Evolutionary conservation across 176 grass and related monocot genomes (phyloP).

Genomic region (Aegilops umbellulata): DNA sequence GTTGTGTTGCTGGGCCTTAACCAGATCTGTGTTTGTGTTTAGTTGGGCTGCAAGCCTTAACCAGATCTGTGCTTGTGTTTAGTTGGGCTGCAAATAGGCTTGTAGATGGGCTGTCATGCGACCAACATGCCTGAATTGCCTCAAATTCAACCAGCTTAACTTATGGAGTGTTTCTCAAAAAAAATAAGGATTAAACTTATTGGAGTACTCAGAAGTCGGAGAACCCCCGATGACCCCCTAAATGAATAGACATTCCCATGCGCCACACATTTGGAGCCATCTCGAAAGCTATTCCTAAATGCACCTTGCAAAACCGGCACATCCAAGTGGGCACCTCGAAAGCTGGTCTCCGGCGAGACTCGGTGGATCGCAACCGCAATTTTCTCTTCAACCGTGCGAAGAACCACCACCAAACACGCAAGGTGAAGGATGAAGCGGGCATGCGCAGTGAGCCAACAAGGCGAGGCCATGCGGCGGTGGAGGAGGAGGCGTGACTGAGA

Average conservation of each 20-base stretch:
- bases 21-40: neutral
- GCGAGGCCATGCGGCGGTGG: too few species aligned
- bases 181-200: too few species aligned
- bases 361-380: fast-evolving
- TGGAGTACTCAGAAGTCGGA: neutral
- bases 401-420: too few species aligned
- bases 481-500: too few species aligned
- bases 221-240: neutral
- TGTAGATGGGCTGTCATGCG: neutral
- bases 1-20: neutral
- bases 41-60: neutral
- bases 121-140: neutral
- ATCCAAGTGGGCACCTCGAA: too few species aligned
- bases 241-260: neutral
- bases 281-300: neutral
- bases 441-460: too few species aligned
- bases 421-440: too few species aligned
- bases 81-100: neutral
- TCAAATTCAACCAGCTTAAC: neutral
- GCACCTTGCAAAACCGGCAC: neutral
- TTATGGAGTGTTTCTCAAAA: too few species aligned
- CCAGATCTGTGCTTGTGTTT: neutral
- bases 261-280: neutral
- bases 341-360: too few species aligned
- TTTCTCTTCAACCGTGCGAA: too few species aligned